phyloP scores from a whole-genome alignment of 176 grass and related monocot species.

The Carex littledalei region DNA sequence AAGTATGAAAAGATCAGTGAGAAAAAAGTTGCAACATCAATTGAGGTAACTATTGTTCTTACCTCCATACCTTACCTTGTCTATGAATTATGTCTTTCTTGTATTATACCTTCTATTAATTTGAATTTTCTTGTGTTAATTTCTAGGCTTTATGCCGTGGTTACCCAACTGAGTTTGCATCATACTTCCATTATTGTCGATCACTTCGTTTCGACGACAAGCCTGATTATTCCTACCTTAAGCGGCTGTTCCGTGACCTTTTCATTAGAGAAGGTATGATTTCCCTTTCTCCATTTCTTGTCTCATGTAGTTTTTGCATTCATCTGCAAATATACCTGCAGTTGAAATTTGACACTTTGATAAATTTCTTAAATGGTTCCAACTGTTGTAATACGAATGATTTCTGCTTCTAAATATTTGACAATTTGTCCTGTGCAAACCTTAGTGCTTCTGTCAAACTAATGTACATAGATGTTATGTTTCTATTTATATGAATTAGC shows the following conservation, averaged over 20 bases:
- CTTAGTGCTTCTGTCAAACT: neutral
- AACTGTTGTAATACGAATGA: neutral
- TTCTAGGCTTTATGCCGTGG: conserved; percentile 76
- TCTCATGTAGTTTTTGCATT: neutral
- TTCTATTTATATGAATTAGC: neutral
- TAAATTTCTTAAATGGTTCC: neutral
- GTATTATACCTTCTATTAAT: neutral
- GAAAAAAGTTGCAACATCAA: conserved; percentile 94
- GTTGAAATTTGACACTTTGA: neutral
- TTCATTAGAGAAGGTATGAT: conserved; percentile 91
- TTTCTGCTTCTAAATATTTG: neutral
- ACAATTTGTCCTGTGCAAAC: neutral
- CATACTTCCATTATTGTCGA: conserved; percentile 96
- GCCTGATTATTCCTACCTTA: conserved; percentile 96
- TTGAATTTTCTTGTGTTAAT: conserved; percentile 21
- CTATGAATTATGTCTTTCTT: neutral
- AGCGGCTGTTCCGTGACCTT: conserved; percentile 89
- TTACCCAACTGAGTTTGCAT: conserved; percentile 87
- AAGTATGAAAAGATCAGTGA: conserved; percentile 96
- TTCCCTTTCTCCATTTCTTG: neutral
- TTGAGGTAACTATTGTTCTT: conserved; percentile 47
- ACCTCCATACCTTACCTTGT: neutral
- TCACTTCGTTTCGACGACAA: conserved; percentile 89
- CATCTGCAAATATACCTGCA: neutral
- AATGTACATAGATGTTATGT: neutral